These are phyloP conservation scores for Ensete ventricosum DNA, from an alignment of 176 grass and related monocot genomes.

Conservation along the genomic window DNA sequence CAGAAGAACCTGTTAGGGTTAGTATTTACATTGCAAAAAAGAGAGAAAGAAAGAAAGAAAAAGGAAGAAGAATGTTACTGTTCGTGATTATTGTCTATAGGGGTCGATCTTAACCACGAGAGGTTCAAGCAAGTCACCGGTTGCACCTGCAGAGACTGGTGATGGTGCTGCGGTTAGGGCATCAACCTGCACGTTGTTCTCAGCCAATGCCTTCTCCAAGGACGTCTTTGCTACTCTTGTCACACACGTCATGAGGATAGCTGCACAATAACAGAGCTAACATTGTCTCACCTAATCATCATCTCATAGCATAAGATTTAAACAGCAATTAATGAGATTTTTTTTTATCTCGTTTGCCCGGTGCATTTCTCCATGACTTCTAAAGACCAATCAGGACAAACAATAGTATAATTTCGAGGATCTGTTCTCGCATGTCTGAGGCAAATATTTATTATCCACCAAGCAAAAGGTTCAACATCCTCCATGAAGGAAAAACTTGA, in stretches of 20 bases:
- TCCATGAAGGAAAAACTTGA: no score
- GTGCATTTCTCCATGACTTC: no score
- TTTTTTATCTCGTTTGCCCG: no score
- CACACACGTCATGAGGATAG: constrained; percentile 55
- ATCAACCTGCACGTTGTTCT: constrained; percentile 56
- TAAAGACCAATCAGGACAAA: no score
- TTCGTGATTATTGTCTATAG: constrained; percentile 60
- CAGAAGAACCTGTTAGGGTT: no score
- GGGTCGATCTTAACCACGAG: constrained; percentile 73
- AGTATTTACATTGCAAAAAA: not conserved
- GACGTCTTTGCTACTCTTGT: constrained; percentile 79
- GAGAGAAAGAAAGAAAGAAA: not conserved
- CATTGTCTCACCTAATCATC: not conserved
- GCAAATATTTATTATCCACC: no score
- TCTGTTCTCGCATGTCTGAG: no score
- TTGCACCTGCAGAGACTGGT: constrained; percentile 31
- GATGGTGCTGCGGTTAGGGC: constrained; percentile 35
- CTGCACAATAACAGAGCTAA: constrained; percentile 18
- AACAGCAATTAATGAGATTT: no score
- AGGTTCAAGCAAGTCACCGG: constrained; percentile 56
- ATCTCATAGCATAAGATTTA: no score
- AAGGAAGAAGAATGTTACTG: constrained; percentile 40
- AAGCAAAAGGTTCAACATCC: no score
- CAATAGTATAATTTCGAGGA: no score
- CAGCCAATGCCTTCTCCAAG: constrained; percentile 78